These are phyloP conservation scores for Neofusicoccum cordaticola DNA, from an alignment of 2,329 filamentous ascomycete genomes.

Conservation along the genomic window DNA sequence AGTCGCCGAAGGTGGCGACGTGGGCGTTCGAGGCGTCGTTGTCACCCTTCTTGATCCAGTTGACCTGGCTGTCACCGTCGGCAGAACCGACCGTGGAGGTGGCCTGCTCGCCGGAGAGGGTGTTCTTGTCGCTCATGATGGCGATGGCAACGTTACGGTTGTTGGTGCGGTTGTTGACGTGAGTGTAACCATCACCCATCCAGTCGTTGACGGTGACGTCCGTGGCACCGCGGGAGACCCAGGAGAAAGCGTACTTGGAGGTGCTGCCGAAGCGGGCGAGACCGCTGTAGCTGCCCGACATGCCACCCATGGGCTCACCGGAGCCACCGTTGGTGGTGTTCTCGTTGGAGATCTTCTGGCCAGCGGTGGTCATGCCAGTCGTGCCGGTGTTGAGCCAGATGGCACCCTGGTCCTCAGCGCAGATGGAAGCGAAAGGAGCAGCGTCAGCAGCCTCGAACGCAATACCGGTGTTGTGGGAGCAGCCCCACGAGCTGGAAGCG, in stretches of 20 bases:
- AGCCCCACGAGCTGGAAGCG: slow-evolving; percentile 58
- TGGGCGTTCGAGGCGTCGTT: slow-evolving; percentile 59
- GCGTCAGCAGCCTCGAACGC: slow-evolving; percentile 60
- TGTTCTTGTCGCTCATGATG: slow-evolving; percentile 57
- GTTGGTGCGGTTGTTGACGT: slow-evolving; percentile 52
- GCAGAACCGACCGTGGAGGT: slow-evolving; percentile 52
- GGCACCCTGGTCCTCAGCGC: slow-evolving; percentile 61
- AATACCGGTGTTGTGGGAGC: slow-evolving; percentile 64
- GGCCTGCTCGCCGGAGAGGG: slow-evolving; percentile 53
- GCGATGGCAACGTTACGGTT: slow-evolving; percentile 61
- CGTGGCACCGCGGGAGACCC: slow-evolving; percentile 60
- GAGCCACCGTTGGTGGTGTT: slow-evolving; percentile 58
- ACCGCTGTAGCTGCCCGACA: slow-evolving; percentile 60
- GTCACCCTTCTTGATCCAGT: slow-evolving; percentile 55
- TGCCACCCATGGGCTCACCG: slow-evolving; percentile 61
- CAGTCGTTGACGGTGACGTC: slow-evolving; percentile 55
- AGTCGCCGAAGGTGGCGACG: slow-evolving; percentile 53
- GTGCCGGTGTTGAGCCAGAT: slow-evolving; percentile 64
- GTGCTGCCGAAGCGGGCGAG: slow-evolving; percentile 54
- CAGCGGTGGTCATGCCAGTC: slow-evolving; percentile 52
- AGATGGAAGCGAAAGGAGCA: slow-evolving; percentile 58
- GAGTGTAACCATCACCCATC: slow-evolving; percentile 58
- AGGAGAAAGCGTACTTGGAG: slow-evolving; percentile 59
- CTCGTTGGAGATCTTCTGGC: slow-evolving; percentile 62
- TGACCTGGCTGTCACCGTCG: slow-evolving; percentile 58